Percentiles rank a stretch among this genome's conserved stretches.
phyloP scores from a whole-genome alignment of 192 early-diverging fungal genomes.

The Dispira simplex region DNA sequence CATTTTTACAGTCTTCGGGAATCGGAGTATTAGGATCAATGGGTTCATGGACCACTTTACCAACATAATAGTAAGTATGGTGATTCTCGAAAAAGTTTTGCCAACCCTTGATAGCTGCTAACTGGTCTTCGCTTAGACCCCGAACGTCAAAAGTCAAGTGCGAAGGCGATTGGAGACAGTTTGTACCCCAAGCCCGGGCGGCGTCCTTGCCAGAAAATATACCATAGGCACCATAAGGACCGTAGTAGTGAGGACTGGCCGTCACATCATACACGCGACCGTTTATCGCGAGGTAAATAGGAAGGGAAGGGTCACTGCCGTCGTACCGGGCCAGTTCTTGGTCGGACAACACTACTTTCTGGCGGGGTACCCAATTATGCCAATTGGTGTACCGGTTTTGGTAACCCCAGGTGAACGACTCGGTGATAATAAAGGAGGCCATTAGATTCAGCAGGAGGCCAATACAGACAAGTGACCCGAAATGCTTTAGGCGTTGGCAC shows the following conservation, averaged over 20 bases:
- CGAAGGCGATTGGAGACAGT: conserved; percentile 64
- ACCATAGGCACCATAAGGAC: conserved; percentile 61
- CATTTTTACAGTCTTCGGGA: conserved; percentile 56
- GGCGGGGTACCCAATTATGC: conserved; percentile 48
- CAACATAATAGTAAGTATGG: conserved; percentile 76
- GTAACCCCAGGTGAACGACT: conserved; percentile 62
- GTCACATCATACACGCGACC: conserved; percentile 94
- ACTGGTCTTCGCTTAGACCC: conserved; percentile 55
- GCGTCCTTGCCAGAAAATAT: conserved; percentile 89
- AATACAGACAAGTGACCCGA: background rate
- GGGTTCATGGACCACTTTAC: conserved; percentile 60
- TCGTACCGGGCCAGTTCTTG: conserved; percentile 71
- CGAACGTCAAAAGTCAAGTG: conserved; percentile 91
- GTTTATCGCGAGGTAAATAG: conserved; percentile 79
- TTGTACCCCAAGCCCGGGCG: conserved; percentile 85
- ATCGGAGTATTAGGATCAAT: conserved; percentile 73
- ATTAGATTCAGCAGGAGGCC: conserved; percentile 25
- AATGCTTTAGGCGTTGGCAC: no score
- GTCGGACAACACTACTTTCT: conserved; percentile 49
- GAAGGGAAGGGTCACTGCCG: conserved; percentile 61
- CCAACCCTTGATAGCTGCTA: conserved; percentile 61
- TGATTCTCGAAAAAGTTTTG: conserved; percentile 75
- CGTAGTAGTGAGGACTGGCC: conserved; percentile 59
- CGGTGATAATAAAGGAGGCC: conserved; percentile 53
- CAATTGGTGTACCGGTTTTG: conserved; percentile 52